Evolutionary conservation across 2,329 filamentous ascomycete genomes (phyloP).

Genomic region (Cladosporium sp.): DNA sequence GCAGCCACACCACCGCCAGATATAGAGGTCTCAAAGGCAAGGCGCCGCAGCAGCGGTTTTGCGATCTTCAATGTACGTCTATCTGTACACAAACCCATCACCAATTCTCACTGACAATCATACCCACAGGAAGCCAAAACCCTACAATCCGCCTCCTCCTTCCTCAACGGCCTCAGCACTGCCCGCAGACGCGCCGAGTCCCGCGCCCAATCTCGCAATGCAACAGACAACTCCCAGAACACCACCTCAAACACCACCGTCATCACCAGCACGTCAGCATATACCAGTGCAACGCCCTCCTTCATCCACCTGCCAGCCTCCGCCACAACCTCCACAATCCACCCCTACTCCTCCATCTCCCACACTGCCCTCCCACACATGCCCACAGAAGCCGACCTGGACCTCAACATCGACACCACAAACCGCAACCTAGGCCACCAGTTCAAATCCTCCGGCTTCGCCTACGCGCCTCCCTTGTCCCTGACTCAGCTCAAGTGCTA

Average conservation of each 20-base stretch:
- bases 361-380: slow-evolving; percentile 13
- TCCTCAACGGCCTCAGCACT: slow-evolving; percentile 30
- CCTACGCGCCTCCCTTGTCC: slow-evolving; percentile 26
- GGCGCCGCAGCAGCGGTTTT: slow-evolving; percentile 28
- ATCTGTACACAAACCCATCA: too few species aligned
- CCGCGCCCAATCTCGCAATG: slow-evolving; percentile 15
- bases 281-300: slow-evolving; percentile 12
- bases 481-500: slow-evolving; percentile 28
- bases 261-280: slow-evolving; percentile 1
- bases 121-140: slow-evolving; percentile 28
- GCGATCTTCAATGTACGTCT: slow-evolving; percentile 31
- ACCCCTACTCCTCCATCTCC: slow-evolving; percentile 13
- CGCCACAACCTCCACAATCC: slow-evolving; percentile 9
- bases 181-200: slow-evolving; percentile 29
- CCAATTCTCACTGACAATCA: too few species aligned
- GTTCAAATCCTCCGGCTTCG: slow-evolving; percentile 30
- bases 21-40: slow-evolving; percentile 21
- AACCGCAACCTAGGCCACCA: slow-evolving; percentile 24
- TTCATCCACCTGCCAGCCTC: slow-evolving; percentile 1
- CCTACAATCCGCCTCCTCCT: slow-evolving; percentile 30
- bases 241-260: slow-evolving; percentile 11
- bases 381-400: slow-evolving; percentile 6
- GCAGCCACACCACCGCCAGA: slow-evolving; percentile 18
- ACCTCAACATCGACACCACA: slow-evolving; percentile 17
- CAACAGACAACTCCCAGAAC: slow-evolving; percentile 13